Conservation (phyloP, 345 rosid species). For the Rhizophora apiculata region DNA sequence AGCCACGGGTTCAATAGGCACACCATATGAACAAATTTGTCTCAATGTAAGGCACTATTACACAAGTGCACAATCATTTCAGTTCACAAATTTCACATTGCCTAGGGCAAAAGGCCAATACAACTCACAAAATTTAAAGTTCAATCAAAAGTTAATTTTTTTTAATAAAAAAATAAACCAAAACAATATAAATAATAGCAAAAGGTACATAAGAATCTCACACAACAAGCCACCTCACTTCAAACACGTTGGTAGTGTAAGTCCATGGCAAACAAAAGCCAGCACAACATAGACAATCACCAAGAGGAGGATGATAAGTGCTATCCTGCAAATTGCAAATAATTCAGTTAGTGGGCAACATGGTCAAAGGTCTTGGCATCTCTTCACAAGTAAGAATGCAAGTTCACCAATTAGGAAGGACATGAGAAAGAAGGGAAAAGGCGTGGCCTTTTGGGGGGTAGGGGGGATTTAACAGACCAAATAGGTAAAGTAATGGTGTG, state of each 20-base stretch:
- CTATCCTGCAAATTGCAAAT: conserved; percentile 52
- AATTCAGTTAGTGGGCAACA: conserved; percentile 17
- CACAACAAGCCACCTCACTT: conserved; percentile 33
- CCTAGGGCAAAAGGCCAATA: conserved; percentile 10
- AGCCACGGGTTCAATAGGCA: not conserved
- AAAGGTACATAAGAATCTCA: conserved; percentile 18
- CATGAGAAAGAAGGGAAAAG: too few species aligned
- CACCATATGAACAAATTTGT: conserved; percentile 17
- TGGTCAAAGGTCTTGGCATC: not conserved
- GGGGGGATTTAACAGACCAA: too few species aligned
- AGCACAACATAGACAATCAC: conserved; percentile 63
- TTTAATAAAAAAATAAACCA: not conserved
- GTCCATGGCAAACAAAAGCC: conserved; percentile 81
- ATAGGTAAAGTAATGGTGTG: too few species aligned
- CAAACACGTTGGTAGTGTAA: conserved; percentile 67
- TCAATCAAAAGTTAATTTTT: conserved; percentile 4
- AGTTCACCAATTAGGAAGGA: not conserved
- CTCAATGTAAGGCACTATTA: conserved; percentile 8
- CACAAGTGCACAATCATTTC: conserved; percentile 1
- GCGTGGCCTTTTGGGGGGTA: too few species aligned
- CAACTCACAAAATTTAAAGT: conserved; percentile 1
- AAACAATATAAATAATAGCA: conserved; percentile 1
- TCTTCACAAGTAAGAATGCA: not conserved
- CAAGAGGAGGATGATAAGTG: conserved; percentile 51
- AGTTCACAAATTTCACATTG: conserved; percentile 19